Evolutionary conservation across 805 yeast genomes (phyloP).

Genomic region (Starmerella apis): DNA sequence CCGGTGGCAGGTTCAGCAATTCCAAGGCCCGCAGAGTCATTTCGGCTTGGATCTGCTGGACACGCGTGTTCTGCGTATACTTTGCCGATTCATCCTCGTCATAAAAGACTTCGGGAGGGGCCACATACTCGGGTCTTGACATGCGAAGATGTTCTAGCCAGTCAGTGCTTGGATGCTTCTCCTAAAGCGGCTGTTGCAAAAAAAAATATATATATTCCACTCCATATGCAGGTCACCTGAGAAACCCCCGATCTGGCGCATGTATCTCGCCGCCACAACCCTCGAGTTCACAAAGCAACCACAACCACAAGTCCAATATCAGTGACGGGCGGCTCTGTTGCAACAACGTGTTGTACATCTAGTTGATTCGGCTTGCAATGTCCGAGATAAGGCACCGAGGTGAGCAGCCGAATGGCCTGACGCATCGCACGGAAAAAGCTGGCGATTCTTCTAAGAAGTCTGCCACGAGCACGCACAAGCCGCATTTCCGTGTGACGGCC

Average conservation of each 20-base stretch:
- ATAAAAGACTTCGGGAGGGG: conserved; percentile 93
- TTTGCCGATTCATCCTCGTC: conserved; percentile 82
- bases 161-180: no score
- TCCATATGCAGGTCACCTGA: neutral
- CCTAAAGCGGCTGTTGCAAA: no score
- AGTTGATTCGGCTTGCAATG: no score
- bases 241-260: no score
- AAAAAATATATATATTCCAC: neutral
- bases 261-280: conserved; percentile 7
- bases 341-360: no score
- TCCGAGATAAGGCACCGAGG: neutral
- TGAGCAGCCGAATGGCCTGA: neutral
- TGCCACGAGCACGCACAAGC: conserved; percentile 1
- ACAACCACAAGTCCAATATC: neutral
- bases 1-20: conserved; percentile 60
- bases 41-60: conserved; percentile 94
- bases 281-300: neutral
- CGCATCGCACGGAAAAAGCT: neutral
- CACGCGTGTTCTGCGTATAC: conserved; percentile 88
- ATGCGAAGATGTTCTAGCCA: no score
- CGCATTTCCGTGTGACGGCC: conserved; percentile 23
- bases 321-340: neutral
- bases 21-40: conserved; percentile 94
- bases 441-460: neutral
- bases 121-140: conserved; percentile 94